Evolutionary conservation across 441 rosid genomes (phyloP).

Genomic region (Caryocar brasiliense): DNA sequence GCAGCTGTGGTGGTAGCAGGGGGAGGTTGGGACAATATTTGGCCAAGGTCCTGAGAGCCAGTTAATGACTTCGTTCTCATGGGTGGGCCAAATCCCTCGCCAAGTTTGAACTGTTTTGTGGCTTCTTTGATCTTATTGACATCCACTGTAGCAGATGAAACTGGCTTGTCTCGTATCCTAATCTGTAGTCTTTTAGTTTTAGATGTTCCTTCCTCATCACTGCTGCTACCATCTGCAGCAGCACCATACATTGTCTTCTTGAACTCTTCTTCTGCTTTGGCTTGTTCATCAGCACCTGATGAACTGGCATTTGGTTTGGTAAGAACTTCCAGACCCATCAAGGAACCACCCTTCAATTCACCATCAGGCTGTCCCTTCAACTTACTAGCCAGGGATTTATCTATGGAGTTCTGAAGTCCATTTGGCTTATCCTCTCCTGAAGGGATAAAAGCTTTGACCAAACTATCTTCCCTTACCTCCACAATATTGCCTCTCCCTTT

Average conservation of each 20-base stretch:
- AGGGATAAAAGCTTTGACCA: constrained; percentile 60
- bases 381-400: constrained; percentile 32
- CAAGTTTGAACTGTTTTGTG: constrained; percentile 70
- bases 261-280: constrained; percentile 95
- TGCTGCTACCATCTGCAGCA: constrained; percentile 82
- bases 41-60: constrained; percentile 63
- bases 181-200: constrained; percentile 68
- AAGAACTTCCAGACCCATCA: constrained; percentile 79
- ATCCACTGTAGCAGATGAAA: constrained; percentile 66
- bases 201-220: constrained; percentile 82
- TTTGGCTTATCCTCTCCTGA: constrained; percentile 34
- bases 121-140: constrained; percentile 94
- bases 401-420: constrained; percentile 31
- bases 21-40: constrained; percentile 41
- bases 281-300: constrained; percentile 67
- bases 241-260: constrained; percentile 83
- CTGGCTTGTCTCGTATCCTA: constrained; percentile 83
- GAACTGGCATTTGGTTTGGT: constrained; percentile 31
- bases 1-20: constrained; percentile 21
- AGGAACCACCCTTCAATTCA: constrained; percentile 37
- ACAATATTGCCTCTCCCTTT: constrained; percentile 90
- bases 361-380: constrained; percentile 40
- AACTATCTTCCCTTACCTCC: constrained; percentile 75
- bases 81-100: constrained; percentile 70
- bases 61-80: constrained; percentile 57